Evolutionary conservation across 1,139 yeast genomes (phyloP).

Genomic region (Candida tetrigidarum): DNA sequence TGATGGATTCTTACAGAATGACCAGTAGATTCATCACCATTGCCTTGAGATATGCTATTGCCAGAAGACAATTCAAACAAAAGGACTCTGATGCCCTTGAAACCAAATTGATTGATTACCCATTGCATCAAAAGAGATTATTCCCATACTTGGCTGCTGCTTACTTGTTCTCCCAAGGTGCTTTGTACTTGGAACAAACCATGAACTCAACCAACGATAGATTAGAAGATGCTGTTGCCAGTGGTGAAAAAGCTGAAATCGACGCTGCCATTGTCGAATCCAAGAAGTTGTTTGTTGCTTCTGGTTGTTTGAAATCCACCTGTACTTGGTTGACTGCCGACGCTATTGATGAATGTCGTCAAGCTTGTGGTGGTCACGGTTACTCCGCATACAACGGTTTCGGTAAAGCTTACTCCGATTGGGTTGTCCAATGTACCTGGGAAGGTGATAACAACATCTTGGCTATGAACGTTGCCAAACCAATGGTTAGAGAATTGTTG

Average conservation of each 20-base stretch:
- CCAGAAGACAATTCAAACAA: conserved; percentile 78
- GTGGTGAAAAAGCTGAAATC: conserved; percentile 42
- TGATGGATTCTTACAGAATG: conserved; percentile 76
- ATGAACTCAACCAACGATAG: conserved; percentile 54
- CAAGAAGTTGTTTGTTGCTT: conserved; percentile 78
- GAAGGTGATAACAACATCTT: conserved; percentile 92
- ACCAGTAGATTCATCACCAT: conserved; percentile 78
- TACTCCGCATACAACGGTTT: conserved; percentile 88
- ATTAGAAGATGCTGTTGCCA: conserved; percentile 55
- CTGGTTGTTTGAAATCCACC: conserved; percentile 88
- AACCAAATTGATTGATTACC: conserved; percentile 74
- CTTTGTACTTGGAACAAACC: conserved; percentile 60
- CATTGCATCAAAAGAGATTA: conserved; percentile 83
- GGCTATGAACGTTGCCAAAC: conserved; percentile 81
- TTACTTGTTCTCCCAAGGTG: conserved; percentile 73
- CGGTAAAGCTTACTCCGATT: conserved; percentile 85
- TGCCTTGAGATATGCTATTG: conserved; percentile 85
- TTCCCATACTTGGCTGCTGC: conserved; percentile 78
- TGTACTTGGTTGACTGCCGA: conserved; percentile 83
- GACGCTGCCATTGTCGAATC: conserved; percentile 58
- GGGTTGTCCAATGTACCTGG: conserved; percentile 98
- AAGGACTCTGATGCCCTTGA: conserved; percentile 31
- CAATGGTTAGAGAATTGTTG: conserved; percentile 59
- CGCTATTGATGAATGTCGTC: conserved; percentile 84
- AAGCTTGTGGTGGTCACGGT: conserved; percentile 96